A percentile compares a stretch with the other conserved stretches of the same genome.
These are phyloP conservation scores for Ogataea methylovora DNA, from an alignment of 805 yeast species.

Conservation along the genomic window DNA sequence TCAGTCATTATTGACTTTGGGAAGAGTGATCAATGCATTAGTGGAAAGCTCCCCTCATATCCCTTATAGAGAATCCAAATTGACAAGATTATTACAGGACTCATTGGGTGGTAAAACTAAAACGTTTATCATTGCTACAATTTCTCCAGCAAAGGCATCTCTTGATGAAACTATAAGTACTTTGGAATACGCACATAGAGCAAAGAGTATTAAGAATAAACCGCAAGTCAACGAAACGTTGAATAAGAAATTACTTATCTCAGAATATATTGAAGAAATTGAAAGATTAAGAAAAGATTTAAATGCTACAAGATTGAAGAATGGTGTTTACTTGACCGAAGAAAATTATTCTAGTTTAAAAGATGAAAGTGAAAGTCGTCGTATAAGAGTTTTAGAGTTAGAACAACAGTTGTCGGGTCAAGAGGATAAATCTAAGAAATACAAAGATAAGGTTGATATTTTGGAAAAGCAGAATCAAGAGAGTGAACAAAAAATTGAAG, in stretches of 20 bases:
- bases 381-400: conserved; percentile 42
- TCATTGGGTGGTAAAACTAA: conserved; percentile 85
- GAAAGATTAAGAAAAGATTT: conserved; percentile 53
- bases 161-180: conserved; percentile 83
- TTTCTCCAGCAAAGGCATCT: conserved; percentile 73
- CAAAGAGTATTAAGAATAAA: conserved; percentile 68
- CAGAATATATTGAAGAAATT: conserved; percentile 48
- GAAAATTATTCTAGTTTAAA: conserved; percentile 35
- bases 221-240: conserved; percentile 60
- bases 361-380: conserved; percentile 42
- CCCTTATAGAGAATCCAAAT: conserved; percentile 80
- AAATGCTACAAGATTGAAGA: conserved; percentile 53
- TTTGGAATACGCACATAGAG: conserved; percentile 80
- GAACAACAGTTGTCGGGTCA: conserved; percentile 37
- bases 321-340: conserved; percentile 57
- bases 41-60: conserved; percentile 60
- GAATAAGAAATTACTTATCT: conserved; percentile 48
- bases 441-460: conserved; percentile 32
- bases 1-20: conserved; percentile 73
- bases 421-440: conserved; percentile 37
- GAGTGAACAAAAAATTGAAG: too few species aligned
- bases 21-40: conserved; percentile 71
- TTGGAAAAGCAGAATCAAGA: conserved; percentile 9
- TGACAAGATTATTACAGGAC: conserved; percentile 72
- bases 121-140: conserved; percentile 80